A percentile compares a stretch with the other conserved stretches of the same genome.
Evolutionary conservation across 345 rosid species (phyloP).

Genomic region (Populus nigra): DNA sequence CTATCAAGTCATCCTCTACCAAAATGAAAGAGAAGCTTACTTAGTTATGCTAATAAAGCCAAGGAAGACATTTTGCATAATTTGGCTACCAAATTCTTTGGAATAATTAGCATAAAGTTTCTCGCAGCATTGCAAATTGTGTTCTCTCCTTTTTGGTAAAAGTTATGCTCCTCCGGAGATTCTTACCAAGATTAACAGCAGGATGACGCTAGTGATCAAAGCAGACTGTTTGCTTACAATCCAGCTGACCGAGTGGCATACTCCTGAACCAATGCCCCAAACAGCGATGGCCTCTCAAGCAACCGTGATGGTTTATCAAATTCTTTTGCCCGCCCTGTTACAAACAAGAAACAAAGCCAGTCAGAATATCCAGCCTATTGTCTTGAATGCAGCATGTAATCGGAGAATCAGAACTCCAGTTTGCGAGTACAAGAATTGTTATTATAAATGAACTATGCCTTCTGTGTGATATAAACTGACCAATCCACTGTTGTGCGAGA

Average conservation of each 20-base stretch:
- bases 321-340: constrained; percentile 71
- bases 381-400: background rate
- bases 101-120: background rate
- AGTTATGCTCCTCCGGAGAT: background rate
- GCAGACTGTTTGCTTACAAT: constrained; percentile 22
- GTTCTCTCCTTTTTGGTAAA: background rate
- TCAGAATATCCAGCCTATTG: background rate
- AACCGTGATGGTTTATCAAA: constrained; percentile 68
- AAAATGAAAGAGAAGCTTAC: background rate
- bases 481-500: background rate
- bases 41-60: background rate
- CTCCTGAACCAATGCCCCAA: constrained; percentile 86
- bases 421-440: background rate
- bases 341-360: background rate
- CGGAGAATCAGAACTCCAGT: background rate
- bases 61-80: background rate
- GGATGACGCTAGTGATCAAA: background rate
- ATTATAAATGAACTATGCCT: background rate
- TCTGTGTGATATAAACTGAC: background rate
- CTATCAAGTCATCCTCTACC: background rate
- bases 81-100: background rate
- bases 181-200: background rate
- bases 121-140: background rate
- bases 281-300: constrained; percentile 66
- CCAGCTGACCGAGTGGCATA: constrained; percentile 82